Evolutionary conservation across 352 stramenopile species (phyloP).

Genomic region (Phytophthora sp.): DNA sequence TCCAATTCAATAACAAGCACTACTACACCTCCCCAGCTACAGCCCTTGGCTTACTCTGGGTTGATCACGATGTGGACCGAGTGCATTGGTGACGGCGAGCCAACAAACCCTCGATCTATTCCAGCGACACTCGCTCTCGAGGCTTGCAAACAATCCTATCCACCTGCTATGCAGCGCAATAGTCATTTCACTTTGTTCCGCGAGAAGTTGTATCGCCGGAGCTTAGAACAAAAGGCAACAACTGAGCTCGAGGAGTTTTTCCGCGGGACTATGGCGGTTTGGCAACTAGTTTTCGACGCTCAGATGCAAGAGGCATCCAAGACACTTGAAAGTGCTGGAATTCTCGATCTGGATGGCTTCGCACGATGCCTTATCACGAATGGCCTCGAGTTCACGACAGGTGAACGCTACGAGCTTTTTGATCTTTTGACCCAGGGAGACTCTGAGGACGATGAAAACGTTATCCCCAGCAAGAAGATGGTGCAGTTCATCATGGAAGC

Average conservation of each 20-base stretch:
- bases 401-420: constrained; percentile 64
- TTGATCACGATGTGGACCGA: constrained; percentile 65
- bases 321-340: constrained; percentile 14
- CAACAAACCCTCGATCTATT: constrained; percentile 17
- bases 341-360: constrained; percentile 56
- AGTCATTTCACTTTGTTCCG: constrained; percentile 37
- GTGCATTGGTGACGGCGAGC: constrained; percentile 71
- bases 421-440: constrained; percentile 49
- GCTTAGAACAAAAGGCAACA: constrained; percentile 47
- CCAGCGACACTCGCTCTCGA: constrained; percentile 43
- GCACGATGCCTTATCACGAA: constrained; percentile 32
- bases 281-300: constrained; percentile 46
- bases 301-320: constrained; percentile 33
- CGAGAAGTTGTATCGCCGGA: constrained; percentile 46
- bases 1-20: constrained; percentile 12
- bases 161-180: constrained; percentile 44
- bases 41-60: constrained; percentile 42
- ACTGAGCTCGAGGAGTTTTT: constrained; percentile 55
- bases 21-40: constrained; percentile 3
- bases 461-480: constrained; percentile 39
- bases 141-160: constrained; percentile 47
- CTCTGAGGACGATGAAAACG: constrained; percentile 39
- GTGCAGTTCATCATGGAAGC: constrained; percentile 39
- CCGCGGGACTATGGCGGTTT: constrained; percentile 42
- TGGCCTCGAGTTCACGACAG: constrained; percentile 55